Percentiles rank a stretch among this genome's conserved stretches.
Evolutionary conservation across 768 basidiomycete genomes (phyloP).

Genomic region (Hebeloma cylindrosporum): DNA sequence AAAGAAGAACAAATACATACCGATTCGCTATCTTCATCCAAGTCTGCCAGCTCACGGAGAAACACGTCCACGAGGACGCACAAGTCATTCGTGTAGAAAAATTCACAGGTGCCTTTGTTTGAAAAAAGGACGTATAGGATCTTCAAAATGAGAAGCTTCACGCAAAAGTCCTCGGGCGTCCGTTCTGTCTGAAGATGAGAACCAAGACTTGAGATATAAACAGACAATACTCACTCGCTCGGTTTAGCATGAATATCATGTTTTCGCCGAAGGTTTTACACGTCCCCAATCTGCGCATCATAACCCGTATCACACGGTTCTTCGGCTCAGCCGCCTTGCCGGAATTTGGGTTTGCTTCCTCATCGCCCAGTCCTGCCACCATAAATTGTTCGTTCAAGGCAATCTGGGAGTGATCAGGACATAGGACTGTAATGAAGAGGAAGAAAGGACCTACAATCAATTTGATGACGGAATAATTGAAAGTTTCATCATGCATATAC

Average conservation of each 20-base stretch:
- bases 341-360: slow-evolving; percentile 22
- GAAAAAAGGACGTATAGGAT: slow-evolving; percentile 94
- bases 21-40: slow-evolving; percentile 93
- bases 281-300: slow-evolving; percentile 82
- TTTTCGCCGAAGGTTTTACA: slow-evolving; percentile 97
- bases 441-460: slow-evolving; percentile 63
- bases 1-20: slow-evolving; percentile 45
- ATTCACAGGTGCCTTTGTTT: slow-evolving; percentile 88
- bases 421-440: background rate
- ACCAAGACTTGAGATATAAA: background rate
- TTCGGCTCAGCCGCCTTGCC: slow-evolving; percentile 39
- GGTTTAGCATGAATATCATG: slow-evolving; percentile 98
- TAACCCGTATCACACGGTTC: slow-evolving; percentile 81
- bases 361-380: slow-evolving; percentile 67
- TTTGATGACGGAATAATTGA: slow-evolving; percentile 96
- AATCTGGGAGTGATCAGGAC: slow-evolving; percentile 47
- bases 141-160: slow-evolving; percentile 93
- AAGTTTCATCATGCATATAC: slow-evolving; percentile 82
- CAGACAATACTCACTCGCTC: slow-evolving; percentile 69
- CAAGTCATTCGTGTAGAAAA: slow-evolving; percentile 97
- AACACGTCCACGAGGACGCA: slow-evolving; percentile 97
- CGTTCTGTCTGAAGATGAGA: slow-evolving; percentile 50
- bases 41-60: slow-evolving; percentile 86
- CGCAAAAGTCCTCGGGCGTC: slow-evolving; percentile 88
- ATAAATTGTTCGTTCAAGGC: slow-evolving; percentile 98